Percentiles rank a stretch among this genome's conserved stretches.
Evolutionary conservation across 106 monocot species (phyloP).

Genomic region (Dioscorea dumetorum): DNA sequence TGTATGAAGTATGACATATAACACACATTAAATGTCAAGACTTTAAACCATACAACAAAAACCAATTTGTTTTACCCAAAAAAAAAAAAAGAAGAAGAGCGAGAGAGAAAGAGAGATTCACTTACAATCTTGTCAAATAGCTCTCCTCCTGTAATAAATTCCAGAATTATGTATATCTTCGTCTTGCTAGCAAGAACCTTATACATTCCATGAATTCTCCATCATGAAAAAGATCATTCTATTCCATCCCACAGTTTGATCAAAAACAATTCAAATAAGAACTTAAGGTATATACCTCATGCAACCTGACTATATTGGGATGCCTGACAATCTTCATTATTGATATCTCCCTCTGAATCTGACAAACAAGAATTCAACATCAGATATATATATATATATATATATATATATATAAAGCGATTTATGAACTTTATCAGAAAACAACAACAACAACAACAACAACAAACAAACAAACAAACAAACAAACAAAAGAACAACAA

Average conservation of each 20-base stretch:
- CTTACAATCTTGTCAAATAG: constrained; percentile 96
- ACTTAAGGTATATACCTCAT: constrained; percentile 48
- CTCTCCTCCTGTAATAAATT: constrained; percentile 83
- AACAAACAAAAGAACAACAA: neutral
- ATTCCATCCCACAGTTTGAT: neutral
- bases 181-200: constrained; percentile 86
- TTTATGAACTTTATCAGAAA: no score
- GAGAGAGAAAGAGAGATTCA: neutral
- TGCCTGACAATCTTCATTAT: constrained; percentile 98
- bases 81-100: neutral
- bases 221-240: neutral
- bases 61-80: neutral
- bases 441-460: no score
- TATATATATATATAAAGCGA: no score
- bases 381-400: no score
- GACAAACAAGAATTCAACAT: constrained; percentile 2
- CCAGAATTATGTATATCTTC: constrained; percentile 92
- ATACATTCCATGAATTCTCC: constrained; percentile 1
- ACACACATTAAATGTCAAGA: neutral
- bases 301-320: constrained; percentile 74
- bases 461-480: neutral
- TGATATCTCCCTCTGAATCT: constrained; percentile 96
- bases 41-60: neutral
- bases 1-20: neutral
- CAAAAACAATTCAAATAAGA: neutral